Conservation (phyloP, 1,284 basidiomycete species). For the Ceratobasidium sp. region DNA sequence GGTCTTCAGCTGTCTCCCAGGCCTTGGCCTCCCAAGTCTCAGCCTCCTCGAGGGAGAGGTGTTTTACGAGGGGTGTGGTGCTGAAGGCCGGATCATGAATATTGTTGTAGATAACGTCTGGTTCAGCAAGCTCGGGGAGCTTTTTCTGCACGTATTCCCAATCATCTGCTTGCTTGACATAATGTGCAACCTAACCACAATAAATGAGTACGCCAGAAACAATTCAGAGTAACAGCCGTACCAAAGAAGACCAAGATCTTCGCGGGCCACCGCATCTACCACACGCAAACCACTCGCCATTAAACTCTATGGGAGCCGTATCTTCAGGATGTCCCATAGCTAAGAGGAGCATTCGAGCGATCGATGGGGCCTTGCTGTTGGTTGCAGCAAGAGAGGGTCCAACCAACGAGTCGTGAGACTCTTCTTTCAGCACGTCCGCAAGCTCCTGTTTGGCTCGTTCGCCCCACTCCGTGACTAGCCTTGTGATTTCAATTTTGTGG, state of each 20-base stretch:
- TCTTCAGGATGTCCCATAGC: constrained; percentile 1
- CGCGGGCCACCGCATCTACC: background rate
- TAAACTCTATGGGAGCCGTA: background rate
- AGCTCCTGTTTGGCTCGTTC: background rate
- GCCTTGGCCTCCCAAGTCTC: background rate
- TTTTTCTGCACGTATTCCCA: background rate
- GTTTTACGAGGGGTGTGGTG: background rate
- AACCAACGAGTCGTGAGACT: constrained; percentile 20
- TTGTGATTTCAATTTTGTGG: background rate
- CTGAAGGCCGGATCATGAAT: background rate
- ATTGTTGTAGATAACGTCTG: background rate
- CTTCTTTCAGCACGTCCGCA: background rate
- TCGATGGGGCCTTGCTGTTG: background rate
- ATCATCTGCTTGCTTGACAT: background rate
- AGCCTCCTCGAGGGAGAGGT: background rate
- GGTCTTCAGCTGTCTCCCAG: background rate
- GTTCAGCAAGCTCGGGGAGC: background rate
- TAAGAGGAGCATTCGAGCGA: background rate
- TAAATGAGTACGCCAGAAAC: background rate
- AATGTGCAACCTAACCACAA: constrained; percentile 3
- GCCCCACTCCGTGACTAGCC: background rate
- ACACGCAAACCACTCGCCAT: constrained; percentile 2
- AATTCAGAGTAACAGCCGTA: background rate
- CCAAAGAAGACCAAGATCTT: background rate
- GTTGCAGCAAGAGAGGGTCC: background rate